Percentiles rank a stretch among this genome's conserved stretches.
Conservation (phyloP, 805 yeast species). For the Candida ortonii region DNA sequence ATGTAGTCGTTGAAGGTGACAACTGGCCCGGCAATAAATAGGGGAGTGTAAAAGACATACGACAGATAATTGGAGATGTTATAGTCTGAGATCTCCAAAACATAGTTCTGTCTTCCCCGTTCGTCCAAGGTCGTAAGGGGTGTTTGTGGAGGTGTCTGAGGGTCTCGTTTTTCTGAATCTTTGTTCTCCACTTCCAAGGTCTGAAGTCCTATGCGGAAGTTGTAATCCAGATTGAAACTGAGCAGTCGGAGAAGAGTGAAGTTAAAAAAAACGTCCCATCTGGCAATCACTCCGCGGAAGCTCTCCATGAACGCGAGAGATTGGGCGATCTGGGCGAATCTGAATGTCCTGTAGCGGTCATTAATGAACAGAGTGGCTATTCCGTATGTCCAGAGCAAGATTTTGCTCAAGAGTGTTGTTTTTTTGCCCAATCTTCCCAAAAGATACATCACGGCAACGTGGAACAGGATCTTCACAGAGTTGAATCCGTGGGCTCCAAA, state of each 20-base stretch:
- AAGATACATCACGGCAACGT: conserved; percentile 51
- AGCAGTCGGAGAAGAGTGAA: conserved; percentile 82
- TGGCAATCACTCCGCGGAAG: conserved; percentile 69
- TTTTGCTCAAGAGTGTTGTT: conserved; percentile 38
- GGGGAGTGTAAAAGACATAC: conserved; percentile 79
- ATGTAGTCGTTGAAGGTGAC: conserved; percentile 88
- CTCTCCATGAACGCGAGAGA: conserved; percentile 55
- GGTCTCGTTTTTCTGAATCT: conserved; percentile 17
- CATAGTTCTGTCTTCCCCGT: conserved; percentile 61
- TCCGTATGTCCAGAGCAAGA: conserved; percentile 73
- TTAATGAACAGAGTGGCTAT: conserved; percentile 75
- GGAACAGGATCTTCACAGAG: conserved; percentile 55
- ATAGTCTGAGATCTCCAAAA: conserved; percentile 61
- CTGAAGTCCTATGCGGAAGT: conserved; percentile 37
- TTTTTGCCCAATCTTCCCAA: conserved; percentile 41
- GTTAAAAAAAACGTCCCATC: conserved; percentile 97
- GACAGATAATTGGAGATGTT: conserved; percentile 64
- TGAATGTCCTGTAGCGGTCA: conserved; percentile 57
- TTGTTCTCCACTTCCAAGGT: conserved; percentile 17
- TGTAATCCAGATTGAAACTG: conserved; percentile 77
- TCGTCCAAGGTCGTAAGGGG: too few relatives aligned
- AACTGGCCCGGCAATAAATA: conserved; percentile 94
- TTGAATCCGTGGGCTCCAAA: conserved; percentile 80
- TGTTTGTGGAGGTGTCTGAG: too few relatives aligned
- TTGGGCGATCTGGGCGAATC: conserved; percentile 42